phyloP scores from a whole-genome alignment of 768 basidiomycete genomes.

The Phylloporus rhodoxanthus region DNA sequence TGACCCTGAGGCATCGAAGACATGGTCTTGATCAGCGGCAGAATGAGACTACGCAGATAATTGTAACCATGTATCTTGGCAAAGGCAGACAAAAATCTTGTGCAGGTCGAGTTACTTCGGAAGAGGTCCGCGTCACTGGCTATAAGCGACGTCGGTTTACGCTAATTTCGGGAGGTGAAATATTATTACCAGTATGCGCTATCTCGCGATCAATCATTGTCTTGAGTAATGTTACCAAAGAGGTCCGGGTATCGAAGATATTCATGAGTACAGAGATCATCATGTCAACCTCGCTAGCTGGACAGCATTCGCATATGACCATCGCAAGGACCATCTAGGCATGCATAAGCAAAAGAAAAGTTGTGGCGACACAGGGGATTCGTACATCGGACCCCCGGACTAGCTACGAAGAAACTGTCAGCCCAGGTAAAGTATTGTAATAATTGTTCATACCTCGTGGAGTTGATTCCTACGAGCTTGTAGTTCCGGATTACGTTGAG shows the following conservation, averaged over 20 bases:
- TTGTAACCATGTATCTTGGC: slow-evolving; percentile 88
- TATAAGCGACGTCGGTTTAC: slow-evolving; percentile 26
- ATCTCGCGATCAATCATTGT: slow-evolving; percentile 85
- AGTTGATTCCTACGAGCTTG: slow-evolving; percentile 48
- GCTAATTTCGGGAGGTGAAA: not conserved
- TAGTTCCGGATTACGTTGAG: slow-evolving; percentile 45
- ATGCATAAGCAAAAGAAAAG: slow-evolving; percentile 6
- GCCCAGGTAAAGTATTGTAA: not conserved
- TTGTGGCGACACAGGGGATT: not conserved
- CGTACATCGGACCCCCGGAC: slow-evolving; percentile 71
- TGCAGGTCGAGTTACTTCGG: slow-evolving; percentile 81
- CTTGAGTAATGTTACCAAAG: slow-evolving; percentile 70
- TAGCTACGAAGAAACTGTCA: slow-evolving; percentile 39
- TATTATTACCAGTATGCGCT: slow-evolving; percentile 56
- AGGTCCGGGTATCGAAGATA: slow-evolving; percentile 72
- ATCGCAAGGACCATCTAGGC: slow-evolving; percentile 68
- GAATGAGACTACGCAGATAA: slow-evolving; percentile 76
- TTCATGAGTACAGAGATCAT: slow-evolving; percentile 84
- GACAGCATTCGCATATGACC: slow-evolving; percentile 85
- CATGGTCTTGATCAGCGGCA: slow-evolving; percentile 74
- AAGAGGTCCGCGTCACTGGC: slow-evolving; percentile 80
- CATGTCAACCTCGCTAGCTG: slow-evolving; percentile 70
- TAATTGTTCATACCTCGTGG: slow-evolving; percentile 45
- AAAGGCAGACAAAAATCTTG: slow-evolving; percentile 81
- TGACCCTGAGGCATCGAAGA: slow-evolving; percentile 63